Base-by-base conservation (phyloP, 129 eudicot species). In the Ambrosia trifida region DNA sequence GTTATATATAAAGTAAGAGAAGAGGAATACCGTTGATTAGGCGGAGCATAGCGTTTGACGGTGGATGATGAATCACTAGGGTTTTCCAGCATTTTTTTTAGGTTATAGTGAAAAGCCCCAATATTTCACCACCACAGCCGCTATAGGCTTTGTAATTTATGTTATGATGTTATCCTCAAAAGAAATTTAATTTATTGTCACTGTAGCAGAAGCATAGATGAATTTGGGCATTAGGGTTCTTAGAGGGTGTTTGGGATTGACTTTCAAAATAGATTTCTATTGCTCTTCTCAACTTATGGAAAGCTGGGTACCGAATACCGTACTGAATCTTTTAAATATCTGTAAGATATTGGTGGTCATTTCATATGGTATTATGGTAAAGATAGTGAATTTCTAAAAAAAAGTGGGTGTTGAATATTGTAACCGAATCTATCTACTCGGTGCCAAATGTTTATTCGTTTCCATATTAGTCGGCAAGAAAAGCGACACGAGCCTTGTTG, bases 31-130 rank as follows among this genome's bases (percentile, higher is more conserved):
- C 96, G 80, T 64, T 89, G 96, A 76, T 82, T 86, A 65, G 96
- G 96, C 31, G 88, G 96, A 70, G 96, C 94, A 74, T 87, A 89
- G 59, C 96, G 96, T 78, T 83, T 89, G 81, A 85, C 81, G 69
- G 86, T 79, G 18, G 80, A 46, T 68, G 69, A 70, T 35, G 86
- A 79, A 80, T 86, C 94, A 78, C 69, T 82, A 78, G 90, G 90
- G 81, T 85, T 86, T 79, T 89, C 96, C 80, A 81, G 86, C 96
- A 86, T 89, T 49, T 24, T 24, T 24, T 49, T 81, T 30, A 60
- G 7, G 57, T 8, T 73, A 24, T 24, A 17, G 16, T 18, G 35
- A 36, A 72, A 64, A 59, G 50, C 73, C 63, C 62, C 62, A 60
- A 80, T 28, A 50, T 40, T 40, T 40, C 77, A 57, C 82, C 78